These are phyloP conservation scores for Suillus hirtellus DNA, from an alignment of 768 basidiomycete species.

Conservation along the genomic window DNA sequence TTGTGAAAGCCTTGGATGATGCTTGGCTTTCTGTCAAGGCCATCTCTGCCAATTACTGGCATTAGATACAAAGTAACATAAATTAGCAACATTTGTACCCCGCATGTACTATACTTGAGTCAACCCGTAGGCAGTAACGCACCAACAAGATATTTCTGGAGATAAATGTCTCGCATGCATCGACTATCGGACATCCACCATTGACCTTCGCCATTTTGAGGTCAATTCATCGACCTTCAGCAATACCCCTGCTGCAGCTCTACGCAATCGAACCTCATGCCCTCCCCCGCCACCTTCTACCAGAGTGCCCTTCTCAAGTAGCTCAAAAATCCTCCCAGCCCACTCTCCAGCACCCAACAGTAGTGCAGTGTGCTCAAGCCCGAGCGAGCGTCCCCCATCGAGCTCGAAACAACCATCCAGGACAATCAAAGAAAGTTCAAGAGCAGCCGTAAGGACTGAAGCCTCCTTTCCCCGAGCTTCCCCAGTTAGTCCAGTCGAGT, in stretches of 20 bases:
- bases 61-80: slow-evolving; percentile 4
- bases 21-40: slow-evolving; percentile 49
- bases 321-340: slow-evolving; percentile 67
- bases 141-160: background rate
- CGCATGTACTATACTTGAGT: background rate
- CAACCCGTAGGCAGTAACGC: too few species aligned
- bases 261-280: slow-evolving; percentile 59
- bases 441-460: slow-evolving; percentile 66
- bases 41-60: slow-evolving; percentile 41
- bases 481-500: slow-evolving; percentile 22
- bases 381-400: slow-evolving; percentile 74
- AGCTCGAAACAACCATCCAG: slow-evolving; percentile 74
- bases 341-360: slow-evolving; percentile 78
- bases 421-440: slow-evolving; percentile 77
- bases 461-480: slow-evolving; percentile 55
- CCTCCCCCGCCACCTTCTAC: slow-evolving; percentile 66
- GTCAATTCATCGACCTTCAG: slow-evolving; percentile 76
- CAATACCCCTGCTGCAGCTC: slow-evolving; percentile 77
- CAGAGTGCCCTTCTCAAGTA: slow-evolving; percentile 63
- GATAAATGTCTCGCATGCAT: background rate
- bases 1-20: slow-evolving; percentile 49
- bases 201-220: slow-evolving; percentile 65
- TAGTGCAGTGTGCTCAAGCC: slow-evolving; percentile 73
- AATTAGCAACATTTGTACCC: background rate
- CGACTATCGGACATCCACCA: slow-evolving; percentile 45